Evolutionary conservation across 75 land plant genomes (phyloP).

Genomic region (Pinus taeda): DNA sequence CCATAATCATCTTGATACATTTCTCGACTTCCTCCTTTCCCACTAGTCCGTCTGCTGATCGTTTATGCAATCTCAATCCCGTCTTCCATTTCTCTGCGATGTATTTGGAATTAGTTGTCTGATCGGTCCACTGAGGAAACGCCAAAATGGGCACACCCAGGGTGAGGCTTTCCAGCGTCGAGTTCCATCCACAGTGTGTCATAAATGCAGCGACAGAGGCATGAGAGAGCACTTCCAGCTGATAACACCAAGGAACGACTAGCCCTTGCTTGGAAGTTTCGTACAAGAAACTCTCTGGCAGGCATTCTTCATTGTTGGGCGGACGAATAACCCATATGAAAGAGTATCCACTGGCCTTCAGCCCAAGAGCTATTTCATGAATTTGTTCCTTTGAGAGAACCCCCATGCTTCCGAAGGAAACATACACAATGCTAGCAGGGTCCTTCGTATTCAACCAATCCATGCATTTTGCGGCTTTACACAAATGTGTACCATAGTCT

Average conservation of each 20-base stretch:
- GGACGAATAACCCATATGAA: constrained; percentile 21
- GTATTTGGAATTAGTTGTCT: constrained; percentile 29
- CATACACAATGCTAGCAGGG: constrained; percentile 10
- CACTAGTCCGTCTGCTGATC: constrained; percentile 15
- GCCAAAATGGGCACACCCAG: constrained; percentile 36
- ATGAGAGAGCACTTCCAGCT: constrained; percentile 28
- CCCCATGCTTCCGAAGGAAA: constrained; percentile 29
- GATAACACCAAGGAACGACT: constrained; percentile 34
- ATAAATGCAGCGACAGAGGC: constrained; percentile 28
- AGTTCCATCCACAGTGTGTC: constrained; percentile 53
- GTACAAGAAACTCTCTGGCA: constrained; percentile 16
- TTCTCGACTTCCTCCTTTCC: constrained; percentile 39
- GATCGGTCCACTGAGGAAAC: constrained; percentile 37
- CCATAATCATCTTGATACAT: constrained; percentile 32
- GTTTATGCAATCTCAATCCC: constrained; percentile 13
- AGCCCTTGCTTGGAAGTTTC: constrained; percentile 6
- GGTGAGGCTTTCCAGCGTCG: constrained; percentile 29
- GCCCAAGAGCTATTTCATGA: constrained; percentile 17
- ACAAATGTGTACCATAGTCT: constrained; percentile 17
- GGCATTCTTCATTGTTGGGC: not conserved
- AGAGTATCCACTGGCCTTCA: constrained; percentile 7
- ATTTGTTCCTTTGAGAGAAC: constrained; percentile 11
- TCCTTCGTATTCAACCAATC: constrained; percentile 16
- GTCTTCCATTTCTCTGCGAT: constrained; percentile 20
- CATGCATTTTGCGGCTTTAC: not conserved